Conservation (phyloP, 1,139 yeast species). For the Magnusiomyces paraingens region DNA sequence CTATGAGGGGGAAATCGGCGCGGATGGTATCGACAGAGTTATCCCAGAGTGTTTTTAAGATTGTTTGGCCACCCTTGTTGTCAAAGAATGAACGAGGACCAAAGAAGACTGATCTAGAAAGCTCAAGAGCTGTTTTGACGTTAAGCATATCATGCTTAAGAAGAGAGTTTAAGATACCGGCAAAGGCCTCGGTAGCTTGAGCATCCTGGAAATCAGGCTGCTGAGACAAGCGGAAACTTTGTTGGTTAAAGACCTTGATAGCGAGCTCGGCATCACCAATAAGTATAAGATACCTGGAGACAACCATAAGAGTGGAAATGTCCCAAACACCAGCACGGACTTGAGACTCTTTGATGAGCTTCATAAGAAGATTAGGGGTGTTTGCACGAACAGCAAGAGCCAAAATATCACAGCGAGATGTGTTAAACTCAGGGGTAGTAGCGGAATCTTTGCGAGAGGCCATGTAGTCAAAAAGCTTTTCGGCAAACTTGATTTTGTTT, state of each 20-base stretch:
- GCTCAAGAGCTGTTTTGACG: conserved; percentile 15
- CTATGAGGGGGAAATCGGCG: conserved; percentile 8
- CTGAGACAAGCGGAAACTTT: conserved; percentile 10
- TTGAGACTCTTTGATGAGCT: conserved; percentile 31
- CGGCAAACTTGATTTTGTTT: conserved; percentile 20
- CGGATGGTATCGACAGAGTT: not conserved
- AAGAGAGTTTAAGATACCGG: conserved; percentile 15
- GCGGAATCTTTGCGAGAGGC: conserved; percentile 21
- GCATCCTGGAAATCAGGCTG: conserved; percentile 3
- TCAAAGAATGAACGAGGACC: conserved; percentile 21
- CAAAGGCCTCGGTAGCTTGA: conserved; percentile 19
- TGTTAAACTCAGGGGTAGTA: conserved; percentile 17
- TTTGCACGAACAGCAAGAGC: conserved; percentile 20
- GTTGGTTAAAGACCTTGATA: conserved; percentile 22
- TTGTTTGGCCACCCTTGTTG: conserved; percentile 15
- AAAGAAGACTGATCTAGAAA: conserved; percentile 23
- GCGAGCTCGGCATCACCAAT: conserved; percentile 23
- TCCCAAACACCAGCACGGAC: conserved; percentile 31
- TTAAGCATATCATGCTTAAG: conserved; percentile 14
- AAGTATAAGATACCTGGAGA: conserved; percentile 20
- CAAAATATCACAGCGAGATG: conserved; percentile 23
- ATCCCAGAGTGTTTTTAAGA: conserved; percentile 1
- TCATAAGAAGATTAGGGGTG: conserved; percentile 22
- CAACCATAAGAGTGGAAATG: conserved; percentile 27
- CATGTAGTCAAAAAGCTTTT: conserved; percentile 26